These are phyloP conservation scores for Rhodotorula sp. DNA, from an alignment of 1,284 basidiomycete genomes.

Conservation along the genomic window DNA sequence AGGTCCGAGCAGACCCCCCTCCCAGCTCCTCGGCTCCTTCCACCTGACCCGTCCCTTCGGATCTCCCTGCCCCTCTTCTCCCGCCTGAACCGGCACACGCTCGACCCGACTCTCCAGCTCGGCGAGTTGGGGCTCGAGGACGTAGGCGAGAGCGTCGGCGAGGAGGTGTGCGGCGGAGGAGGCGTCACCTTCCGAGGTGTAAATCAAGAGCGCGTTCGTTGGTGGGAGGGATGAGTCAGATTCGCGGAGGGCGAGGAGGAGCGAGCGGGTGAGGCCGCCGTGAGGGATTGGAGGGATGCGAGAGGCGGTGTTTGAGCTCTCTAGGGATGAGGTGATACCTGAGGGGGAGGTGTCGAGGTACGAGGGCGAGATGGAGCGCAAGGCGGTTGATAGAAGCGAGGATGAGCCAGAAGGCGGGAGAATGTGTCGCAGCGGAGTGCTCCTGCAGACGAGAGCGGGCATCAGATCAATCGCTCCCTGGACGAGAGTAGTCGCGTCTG, in stretches of 20 bases:
- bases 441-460: background rate
- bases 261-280: constrained; percentile 27
- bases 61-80: background rate
- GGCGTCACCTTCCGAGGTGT: constrained; percentile 33
- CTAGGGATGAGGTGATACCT: constrained; percentile 51
- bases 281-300: constrained; percentile 51
- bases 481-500: background rate
- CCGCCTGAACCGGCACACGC: background rate
- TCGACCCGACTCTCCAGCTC: background rate
- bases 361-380: constrained; percentile 57
- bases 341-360: constrained; percentile 56
- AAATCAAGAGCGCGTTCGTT: constrained; percentile 20
- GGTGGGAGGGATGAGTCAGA: background rate
- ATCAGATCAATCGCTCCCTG: background rate
- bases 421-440: constrained; percentile 25
- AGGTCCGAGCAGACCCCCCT: constrained; percentile 26
- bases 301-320: constrained; percentile 55
- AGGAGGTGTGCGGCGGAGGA: constrained; percentile 7
- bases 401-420: constrained; percentile 53
- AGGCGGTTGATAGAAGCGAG: constrained; percentile 52
- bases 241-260: constrained; percentile 16
- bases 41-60: constrained; percentile 3
- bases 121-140: constrained; percentile 8
- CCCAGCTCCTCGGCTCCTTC: constrained; percentile 35
- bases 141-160: constrained; percentile 17